Evolutionary conservation across 2,329 filamentous ascomycete genomes (phyloP).

Genomic region (Pseudogymnoascus sp.): DNA sequence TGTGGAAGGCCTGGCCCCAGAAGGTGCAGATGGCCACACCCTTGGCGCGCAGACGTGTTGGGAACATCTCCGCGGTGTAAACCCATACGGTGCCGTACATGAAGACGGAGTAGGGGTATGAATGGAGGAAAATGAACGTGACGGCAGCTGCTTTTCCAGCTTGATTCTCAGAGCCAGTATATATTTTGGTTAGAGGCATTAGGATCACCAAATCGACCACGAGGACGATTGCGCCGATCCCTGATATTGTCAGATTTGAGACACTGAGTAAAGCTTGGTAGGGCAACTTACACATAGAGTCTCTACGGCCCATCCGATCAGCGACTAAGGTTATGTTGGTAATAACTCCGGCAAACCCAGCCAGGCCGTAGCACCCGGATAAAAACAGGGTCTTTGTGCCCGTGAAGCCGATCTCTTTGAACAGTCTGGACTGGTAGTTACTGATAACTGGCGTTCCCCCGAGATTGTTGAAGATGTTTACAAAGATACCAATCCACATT

Average conservation of each 20-base stretch:
- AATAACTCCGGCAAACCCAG: conserved; percentile 12
- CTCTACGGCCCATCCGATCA: not conserved
- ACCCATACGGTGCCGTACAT: conserved; percentile 32
- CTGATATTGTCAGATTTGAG: not conserved
- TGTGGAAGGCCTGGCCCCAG: conserved; percentile 11
- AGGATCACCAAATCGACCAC: not conserved
- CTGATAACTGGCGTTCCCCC: conserved; percentile 32
- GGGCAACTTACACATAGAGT: not conserved
- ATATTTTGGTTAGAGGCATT: conserved; percentile 8
- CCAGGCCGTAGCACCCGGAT: conserved; percentile 14
- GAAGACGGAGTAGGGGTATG: conserved; percentile 15
- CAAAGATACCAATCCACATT: conserved; percentile 12
- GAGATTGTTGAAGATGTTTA: conserved; percentile 23
- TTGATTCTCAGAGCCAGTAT: conserved; percentile 10
- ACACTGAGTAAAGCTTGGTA: not conserved
- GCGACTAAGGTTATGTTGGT: conserved; percentile 23
- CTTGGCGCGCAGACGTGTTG: conserved; percentile 47
- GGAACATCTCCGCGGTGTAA: conserved; percentile 63
- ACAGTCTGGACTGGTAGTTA: conserved; percentile 21
- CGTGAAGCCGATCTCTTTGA: conserved; percentile 12
- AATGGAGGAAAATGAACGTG: conserved; percentile 15
- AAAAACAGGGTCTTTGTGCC: conserved; percentile 12
- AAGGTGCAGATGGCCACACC: conserved; percentile 13
- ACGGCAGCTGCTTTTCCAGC: conserved; percentile 14
- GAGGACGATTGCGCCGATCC: conserved; percentile 3